A percentile compares a stretch with the other conserved stretches of the same genome.
Conservation (phyloP, 148 eudicot genomes). For the Cornus controversa region DNA sequence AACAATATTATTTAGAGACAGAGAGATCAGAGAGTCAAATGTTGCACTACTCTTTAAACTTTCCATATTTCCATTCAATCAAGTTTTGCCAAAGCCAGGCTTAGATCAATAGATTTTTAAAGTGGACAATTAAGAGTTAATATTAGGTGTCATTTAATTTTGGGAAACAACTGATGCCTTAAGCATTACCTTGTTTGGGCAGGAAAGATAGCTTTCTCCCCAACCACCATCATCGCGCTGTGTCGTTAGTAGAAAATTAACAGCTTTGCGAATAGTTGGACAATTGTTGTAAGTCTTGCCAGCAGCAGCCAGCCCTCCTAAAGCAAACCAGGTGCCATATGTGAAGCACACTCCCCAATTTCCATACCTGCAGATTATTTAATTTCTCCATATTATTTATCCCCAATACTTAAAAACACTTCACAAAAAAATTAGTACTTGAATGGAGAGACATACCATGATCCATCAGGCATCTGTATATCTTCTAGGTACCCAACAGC, state of each 20-base stretch:
- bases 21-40: not conserved
- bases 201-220: slow-evolving; percentile 57
- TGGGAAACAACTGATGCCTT: not conserved
- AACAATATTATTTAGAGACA: not conserved
- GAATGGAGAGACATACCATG: slow-evolving; percentile 33
- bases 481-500: not conserved
- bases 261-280: slow-evolving; percentile 32
- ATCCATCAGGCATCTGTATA: slow-evolving; percentile 37
- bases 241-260: slow-evolving; percentile 26
- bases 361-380: slow-evolving; percentile 40
- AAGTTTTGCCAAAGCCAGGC: not conserved
- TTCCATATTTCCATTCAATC: not conserved
- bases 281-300: slow-evolving; percentile 44
- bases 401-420: too few species aligned
- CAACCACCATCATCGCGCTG: slow-evolving; percentile 47
- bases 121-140: not conserved
- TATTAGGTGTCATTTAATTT: not conserved
- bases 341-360: slow-evolving; percentile 59
- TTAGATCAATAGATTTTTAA: not conserved
- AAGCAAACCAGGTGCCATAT: slow-evolving; percentile 53
- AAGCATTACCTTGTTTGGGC: slow-evolving; percentile 35
- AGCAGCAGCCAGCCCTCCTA: slow-evolving; percentile 42
- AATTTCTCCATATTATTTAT: not conserved
- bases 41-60: not conserved
- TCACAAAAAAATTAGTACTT: too few species aligned